These are phyloP conservation scores for Cucurbita pepo DNA, from an alignment of 306 rosid genomes.

Conservation along the genomic window DNA sequence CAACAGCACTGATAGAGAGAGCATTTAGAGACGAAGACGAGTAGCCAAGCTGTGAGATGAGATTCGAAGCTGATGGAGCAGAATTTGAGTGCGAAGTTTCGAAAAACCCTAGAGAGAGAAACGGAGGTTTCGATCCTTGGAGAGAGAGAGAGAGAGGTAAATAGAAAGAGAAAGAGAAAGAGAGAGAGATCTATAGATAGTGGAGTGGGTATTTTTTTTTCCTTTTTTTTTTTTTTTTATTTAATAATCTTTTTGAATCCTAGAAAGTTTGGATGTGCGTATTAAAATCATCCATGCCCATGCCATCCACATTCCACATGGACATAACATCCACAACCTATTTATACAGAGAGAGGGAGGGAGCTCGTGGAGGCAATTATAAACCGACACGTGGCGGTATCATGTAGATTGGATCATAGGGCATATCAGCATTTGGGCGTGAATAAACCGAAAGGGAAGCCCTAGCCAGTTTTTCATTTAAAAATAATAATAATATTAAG, in stretches of 20 bases:
- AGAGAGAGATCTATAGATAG: constrained; percentile 4
- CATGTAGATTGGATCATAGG: constrained; percentile 47
- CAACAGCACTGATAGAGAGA: constrained; percentile 17
- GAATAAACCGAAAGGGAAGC: constrained; percentile 30
- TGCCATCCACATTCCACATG: constrained; percentile 6
- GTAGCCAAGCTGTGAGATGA: constrained; percentile 11
- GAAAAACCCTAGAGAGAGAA: constrained; percentile 73
- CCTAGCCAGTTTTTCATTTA: constrained; percentile 27
- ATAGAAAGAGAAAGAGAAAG: constrained; percentile 14
- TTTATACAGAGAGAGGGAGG: background rate
- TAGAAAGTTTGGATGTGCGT: background rate
- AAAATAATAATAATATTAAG: background rate
- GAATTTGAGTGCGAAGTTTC: constrained; percentile 50
- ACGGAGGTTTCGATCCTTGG: constrained; percentile 17
- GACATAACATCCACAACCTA: constrained; percentile 2
- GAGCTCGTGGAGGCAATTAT: background rate
- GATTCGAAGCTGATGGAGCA: constrained; percentile 25
- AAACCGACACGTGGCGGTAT: constrained; percentile 17
- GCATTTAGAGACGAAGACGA: constrained; percentile 6
- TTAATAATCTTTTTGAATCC: background rate
- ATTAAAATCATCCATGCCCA: constrained; percentile 7
- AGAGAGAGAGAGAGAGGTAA: background rate
- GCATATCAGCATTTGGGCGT: constrained; percentile 14
- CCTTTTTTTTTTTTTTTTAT: background rate
- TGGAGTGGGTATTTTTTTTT: background rate